phyloP scores from a whole-genome alignment of 257 asterid genomes.

The Misopates orontium region DNA sequence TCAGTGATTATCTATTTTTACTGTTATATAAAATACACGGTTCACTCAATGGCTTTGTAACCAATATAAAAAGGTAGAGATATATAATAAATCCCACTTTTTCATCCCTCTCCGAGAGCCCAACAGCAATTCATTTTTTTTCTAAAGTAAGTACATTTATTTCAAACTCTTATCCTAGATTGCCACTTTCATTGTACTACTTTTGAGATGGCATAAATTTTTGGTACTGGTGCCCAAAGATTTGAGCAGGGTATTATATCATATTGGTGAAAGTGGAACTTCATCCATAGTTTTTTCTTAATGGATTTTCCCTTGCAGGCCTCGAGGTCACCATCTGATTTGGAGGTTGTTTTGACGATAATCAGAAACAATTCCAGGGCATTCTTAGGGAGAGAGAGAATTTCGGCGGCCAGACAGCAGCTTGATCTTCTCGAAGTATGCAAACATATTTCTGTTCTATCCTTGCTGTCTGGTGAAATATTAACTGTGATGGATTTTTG shows the following conservation, averaged over 20 bases:
- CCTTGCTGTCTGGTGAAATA: slow-evolving; percentile 14
- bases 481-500: slow-evolving; percentile 19
- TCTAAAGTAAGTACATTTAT: background rate
- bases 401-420: slow-evolving; percentile 69
- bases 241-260: slow-evolving; percentile 18
- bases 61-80: slow-evolving; percentile 5
- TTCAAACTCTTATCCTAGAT: slow-evolving; percentile 11
- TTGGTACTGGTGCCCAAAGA: slow-evolving; percentile 12
- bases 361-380: slow-evolving; percentile 79
- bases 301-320: slow-evolving; percentile 49
- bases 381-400: slow-evolving; percentile 62
- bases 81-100: background rate
- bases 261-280: slow-evolving; percentile 21
- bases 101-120: background rate
- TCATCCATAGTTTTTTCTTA: slow-evolving; percentile 1
- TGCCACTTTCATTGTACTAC: slow-evolving; percentile 8
- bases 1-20: background rate
- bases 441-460: slow-evolving; percentile 24
- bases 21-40: background rate
- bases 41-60: no score
- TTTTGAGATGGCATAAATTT: slow-evolving; percentile 17
- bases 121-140: background rate
- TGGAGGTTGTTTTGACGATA: slow-evolving; percentile 80
- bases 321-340: slow-evolving; percentile 89
- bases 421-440: slow-evolving; percentile 90